phyloP scores from a whole-genome alignment of 345 rosid genomes.

The Psidium guajava region DNA sequence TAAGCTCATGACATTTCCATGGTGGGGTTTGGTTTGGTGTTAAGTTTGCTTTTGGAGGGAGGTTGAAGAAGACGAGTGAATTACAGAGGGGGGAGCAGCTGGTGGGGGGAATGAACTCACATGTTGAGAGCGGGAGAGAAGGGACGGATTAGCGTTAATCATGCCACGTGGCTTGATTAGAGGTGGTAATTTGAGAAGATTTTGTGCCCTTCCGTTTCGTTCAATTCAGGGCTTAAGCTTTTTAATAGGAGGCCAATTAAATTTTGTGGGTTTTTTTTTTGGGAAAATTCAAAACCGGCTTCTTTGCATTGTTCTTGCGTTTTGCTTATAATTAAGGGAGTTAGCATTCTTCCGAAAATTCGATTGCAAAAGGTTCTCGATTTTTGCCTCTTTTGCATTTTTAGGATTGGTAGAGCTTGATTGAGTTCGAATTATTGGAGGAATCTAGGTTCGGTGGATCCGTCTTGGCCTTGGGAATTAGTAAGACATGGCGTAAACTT shows the following conservation, averaged over 20 bases:
- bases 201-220: background rate
- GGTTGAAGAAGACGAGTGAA: background rate
- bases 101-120: background rate
- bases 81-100: background rate
- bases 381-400: background rate
- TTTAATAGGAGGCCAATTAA: background rate
- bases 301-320: background rate
- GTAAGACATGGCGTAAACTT: background rate
- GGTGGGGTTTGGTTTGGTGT: background rate
- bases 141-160: background rate
- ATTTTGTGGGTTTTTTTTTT: background rate
- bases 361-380: background rate
- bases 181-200: background rate
- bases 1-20: background rate
- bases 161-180: background rate
- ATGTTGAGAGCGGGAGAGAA: background rate
- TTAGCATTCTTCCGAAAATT: background rate
- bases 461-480: rapidly evolving
- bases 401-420: background rate
- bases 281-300: background rate
- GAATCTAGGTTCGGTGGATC: background rate
- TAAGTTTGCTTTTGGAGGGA: background rate
- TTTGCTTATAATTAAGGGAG: background rate
- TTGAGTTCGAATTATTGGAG: background rate
- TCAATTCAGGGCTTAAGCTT: background rate